phyloP scores from a whole-genome alignment of 768 basidiomycete species.

The Termitomyces sp. region DNA sequence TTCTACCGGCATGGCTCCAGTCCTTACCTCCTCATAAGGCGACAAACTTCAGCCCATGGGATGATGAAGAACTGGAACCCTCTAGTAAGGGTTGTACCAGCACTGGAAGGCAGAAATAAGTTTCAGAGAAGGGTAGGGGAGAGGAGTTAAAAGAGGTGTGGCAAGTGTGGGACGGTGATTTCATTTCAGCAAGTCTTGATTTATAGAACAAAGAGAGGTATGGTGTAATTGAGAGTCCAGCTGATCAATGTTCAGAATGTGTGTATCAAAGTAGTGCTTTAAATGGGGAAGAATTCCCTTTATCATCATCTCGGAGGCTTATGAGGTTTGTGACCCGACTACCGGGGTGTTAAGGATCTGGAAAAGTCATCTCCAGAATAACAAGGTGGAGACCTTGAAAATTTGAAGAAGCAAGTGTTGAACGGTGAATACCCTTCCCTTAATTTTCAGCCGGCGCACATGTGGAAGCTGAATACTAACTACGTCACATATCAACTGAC shows the following conservation, averaged over 20 bases:
- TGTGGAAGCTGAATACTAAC: not conserved
- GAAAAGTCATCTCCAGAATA: not conserved
- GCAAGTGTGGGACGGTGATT: constrained; percentile 9
- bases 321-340: not conserved
- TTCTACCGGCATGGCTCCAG: constrained; percentile 64
- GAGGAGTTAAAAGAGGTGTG: constrained; percentile 4
- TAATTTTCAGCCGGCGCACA: not conserved
- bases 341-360: not conserved
- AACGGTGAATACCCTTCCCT: not conserved
- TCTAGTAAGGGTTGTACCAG: constrained; percentile 6
- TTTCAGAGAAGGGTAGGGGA: not conserved
- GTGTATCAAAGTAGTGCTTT: constrained; percentile 14
- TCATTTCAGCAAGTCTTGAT: constrained; percentile 10
- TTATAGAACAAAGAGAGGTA: constrained; percentile 15
- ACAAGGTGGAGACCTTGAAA: not conserved
- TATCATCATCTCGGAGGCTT: not conserved
- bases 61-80: constrained; percentile 52
- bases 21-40: constrained; percentile 62
- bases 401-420: not conserved
- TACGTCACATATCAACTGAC: not conserved
- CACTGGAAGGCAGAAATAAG: constrained; percentile 13
- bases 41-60: constrained; percentile 79
- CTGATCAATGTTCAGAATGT: constrained; percentile 12
- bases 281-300: constrained; percentile 8
- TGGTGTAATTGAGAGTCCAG: constrained; percentile 12